Evolutionary conservation across 179 eudicot genomes (phyloP).

Genomic region (Silene coronaria): DNA sequence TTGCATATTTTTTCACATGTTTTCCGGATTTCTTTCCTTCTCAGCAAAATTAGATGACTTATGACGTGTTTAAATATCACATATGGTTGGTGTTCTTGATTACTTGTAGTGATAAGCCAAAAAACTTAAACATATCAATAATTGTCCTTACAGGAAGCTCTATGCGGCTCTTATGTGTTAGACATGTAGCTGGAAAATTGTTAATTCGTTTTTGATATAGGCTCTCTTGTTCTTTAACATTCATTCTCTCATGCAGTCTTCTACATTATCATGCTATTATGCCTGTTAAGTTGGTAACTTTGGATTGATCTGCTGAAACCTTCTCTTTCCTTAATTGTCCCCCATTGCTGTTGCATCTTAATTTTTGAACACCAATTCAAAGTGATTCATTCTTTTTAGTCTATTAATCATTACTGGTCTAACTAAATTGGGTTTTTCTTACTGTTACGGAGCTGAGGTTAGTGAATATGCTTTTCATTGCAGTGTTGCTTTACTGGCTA

Average conservation of each 20-base stretch:
- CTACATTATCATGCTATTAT: background rate
- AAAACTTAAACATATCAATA: background rate
- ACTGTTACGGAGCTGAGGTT: background rate
- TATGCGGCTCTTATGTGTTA: background rate
- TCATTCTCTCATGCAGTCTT: background rate
- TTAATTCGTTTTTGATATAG: too few species aligned
- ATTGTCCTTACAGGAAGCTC: background rate
- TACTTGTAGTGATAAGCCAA: background rate
- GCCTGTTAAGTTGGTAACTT: background rate
- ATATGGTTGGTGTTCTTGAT: background rate
- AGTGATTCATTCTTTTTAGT: background rate
- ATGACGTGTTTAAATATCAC: background rate
- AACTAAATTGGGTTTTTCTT: background rate
- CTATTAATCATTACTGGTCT: background rate
- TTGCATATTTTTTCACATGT: too few species aligned
- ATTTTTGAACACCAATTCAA: too few species aligned
- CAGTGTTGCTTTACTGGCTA: background rate
- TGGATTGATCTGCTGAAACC: background rate
- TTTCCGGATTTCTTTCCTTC: too few species aligned
- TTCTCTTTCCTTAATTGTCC: background rate
- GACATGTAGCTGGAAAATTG: background rate
- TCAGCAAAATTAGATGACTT: background rate
- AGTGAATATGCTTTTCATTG: background rate
- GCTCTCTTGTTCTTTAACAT: too few species aligned
- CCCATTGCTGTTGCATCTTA: too few species aligned